phyloP scores from a whole-genome alignment of 495 filamentous ascomycete species.

The Penicillium longicatenatum region DNA sequence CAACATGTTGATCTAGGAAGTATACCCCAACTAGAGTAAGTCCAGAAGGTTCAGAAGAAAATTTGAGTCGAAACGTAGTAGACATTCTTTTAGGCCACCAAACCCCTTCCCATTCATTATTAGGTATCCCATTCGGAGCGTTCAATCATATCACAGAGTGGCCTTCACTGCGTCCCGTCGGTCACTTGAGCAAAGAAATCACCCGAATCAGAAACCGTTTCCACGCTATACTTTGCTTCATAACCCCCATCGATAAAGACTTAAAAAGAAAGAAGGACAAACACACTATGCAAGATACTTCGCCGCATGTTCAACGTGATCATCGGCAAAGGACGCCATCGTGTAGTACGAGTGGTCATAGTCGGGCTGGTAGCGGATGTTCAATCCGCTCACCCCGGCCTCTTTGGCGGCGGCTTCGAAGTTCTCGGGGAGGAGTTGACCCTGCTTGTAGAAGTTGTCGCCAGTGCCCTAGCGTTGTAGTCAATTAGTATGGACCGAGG shows the following conservation, averaged over 20 bases:
- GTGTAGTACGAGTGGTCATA: conserved; percentile 98
- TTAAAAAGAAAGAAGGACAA: conserved; percentile 22
- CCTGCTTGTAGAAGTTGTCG: conserved; percentile 94
- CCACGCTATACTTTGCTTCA: conserved; percentile 1
- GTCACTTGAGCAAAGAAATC: conserved; percentile 23
- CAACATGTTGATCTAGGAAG: not conserved
- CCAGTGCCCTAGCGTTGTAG: conserved; percentile 64
- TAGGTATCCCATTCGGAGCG: not conserved
- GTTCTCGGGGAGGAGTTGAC: conserved; percentile 92
- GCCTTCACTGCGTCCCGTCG: conserved; percentile 14
- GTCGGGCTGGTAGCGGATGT: conserved; percentile 80
- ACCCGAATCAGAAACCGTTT: conserved; percentile 25
- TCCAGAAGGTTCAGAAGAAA: not conserved
- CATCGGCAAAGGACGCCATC: conserved; percentile 83
- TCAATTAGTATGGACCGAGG: not conserved
- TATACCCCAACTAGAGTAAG: not conserved
- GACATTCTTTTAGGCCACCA: not conserved
- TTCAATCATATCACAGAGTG: conserved; percentile 17
- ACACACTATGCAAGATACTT: conserved; percentile 68
- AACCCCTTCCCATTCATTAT: conserved; percentile 1
- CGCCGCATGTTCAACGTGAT: conserved; percentile 89
- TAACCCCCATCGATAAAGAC: conserved; percentile 10
- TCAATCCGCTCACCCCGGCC: conserved; percentile 63
- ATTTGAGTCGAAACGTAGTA: no score
- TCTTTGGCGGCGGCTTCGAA: conserved; percentile 77